Conservation (phyloP, 768 basidiomycete species). For the Rhizopogon vulgaris region DNA sequence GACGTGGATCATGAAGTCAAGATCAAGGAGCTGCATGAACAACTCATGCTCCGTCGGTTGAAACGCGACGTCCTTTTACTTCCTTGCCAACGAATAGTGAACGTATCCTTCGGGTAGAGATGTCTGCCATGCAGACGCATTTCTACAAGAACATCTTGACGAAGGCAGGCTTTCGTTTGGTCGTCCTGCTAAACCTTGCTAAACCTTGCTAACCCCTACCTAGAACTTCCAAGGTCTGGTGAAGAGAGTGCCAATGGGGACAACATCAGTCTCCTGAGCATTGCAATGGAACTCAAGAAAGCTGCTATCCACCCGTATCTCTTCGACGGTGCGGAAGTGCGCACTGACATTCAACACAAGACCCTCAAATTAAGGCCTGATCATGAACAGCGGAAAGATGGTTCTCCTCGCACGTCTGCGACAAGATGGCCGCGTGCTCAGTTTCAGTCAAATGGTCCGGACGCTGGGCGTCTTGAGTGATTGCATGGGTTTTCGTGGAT, state of each 20-base stretch:
- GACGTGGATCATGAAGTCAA: constrained; percentile 91
- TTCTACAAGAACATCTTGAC: constrained; percentile 99
- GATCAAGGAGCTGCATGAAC: constrained; percentile 93
- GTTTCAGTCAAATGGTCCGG: constrained; percentile 99
- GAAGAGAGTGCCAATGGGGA: constrained; percentile 85
- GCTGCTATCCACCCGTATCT: constrained; percentile 97
- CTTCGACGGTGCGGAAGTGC: constrained; percentile 89
- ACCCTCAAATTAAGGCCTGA: constrained; percentile 89
- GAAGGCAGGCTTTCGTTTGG: constrained; percentile 44
- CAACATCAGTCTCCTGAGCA: constrained; percentile 92
- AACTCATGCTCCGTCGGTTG: constrained; percentile 91
- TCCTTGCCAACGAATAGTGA: constrained; percentile 97
- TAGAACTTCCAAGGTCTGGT: constrained; percentile 92
- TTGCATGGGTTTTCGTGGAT: constrained; percentile 87
- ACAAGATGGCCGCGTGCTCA: constrained; percentile 90
- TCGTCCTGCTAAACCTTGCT: neutral
- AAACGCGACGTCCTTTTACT: constrained; percentile 96
- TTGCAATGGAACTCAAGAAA: constrained; percentile 99
- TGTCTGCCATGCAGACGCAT: constrained; percentile 93
- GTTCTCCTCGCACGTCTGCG: constrained; percentile 86
- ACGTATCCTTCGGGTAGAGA: constrained; percentile 96
- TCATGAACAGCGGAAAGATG: constrained; percentile 99
- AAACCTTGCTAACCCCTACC: constrained; percentile 5
- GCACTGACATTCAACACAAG: constrained; percentile 63
- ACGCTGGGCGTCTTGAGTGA: constrained; percentile 98